phyloP scores from a whole-genome alignment of 257 asterid species.

The Solanum dulcamara region DNA sequence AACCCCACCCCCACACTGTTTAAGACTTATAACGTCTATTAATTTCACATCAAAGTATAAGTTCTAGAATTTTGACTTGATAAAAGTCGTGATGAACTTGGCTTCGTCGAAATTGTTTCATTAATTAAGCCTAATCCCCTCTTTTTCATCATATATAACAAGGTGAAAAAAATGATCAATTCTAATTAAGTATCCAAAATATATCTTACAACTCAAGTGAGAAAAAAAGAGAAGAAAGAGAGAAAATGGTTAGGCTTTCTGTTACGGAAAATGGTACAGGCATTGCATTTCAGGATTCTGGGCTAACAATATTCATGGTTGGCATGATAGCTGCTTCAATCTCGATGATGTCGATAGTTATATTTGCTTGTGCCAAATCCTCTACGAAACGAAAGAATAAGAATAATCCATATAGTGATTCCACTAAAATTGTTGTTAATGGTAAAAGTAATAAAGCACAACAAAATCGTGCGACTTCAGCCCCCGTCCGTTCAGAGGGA shows the following conservation, averaged over 20 bases:
- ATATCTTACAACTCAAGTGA: not conserved
- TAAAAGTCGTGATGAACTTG: not conserved
- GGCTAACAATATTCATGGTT: not conserved
- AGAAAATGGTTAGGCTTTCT: not conserved
- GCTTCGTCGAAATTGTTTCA: not conserved
- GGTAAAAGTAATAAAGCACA: not conserved
- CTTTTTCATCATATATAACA: not conserved
- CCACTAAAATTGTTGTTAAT: not conserved
- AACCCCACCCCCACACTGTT: too few relatives aligned
- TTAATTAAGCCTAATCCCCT: not conserved
- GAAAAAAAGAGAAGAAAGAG: not conserved
- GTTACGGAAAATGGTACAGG: not conserved
- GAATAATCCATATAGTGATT: not conserved
- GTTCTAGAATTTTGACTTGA: not conserved
- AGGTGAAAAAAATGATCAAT: not conserved
- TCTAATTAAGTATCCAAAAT: not conserved
- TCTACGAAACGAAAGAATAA: not conserved
- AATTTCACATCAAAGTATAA: not conserved
- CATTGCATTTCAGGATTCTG: not conserved
- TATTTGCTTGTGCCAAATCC: not conserved
- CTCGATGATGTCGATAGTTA: not conserved
- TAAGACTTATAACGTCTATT: not conserved
- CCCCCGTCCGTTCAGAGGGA: not conserved
- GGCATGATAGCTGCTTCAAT: not conserved
- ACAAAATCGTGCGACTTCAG: not conserved